Evolutionary conservation across 768 basidiomycete species (phyloP), one percentile per base, ranked within the genome.

Genomic region (Phlebiopsis flavidoalba): DNA sequence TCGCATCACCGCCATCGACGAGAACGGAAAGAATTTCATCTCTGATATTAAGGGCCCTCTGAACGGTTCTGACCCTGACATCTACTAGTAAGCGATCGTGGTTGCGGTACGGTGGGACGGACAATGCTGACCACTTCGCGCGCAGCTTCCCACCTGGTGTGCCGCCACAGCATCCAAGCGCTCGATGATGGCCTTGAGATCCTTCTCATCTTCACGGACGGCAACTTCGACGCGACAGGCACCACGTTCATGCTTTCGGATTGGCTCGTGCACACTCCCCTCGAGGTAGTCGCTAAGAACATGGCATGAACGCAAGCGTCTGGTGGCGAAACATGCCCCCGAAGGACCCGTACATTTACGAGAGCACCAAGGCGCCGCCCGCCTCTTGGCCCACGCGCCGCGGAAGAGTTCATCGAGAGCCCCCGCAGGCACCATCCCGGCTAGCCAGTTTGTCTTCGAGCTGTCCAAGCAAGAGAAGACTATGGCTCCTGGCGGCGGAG

Each of bases 161-260:
- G 36, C 66, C 69, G 3, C n/a, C 67, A 70, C 59, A 66, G 64
- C 47, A 70, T 70, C 35, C 69, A 68, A 52, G 67, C 67, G 26
- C 66, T 70, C 19, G 69, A 62, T 37, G 58, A 67, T n/a, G 67
- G 65, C 15, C 63, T 68, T 31, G 69, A 70, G 58, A 61, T 70
- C 55, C 65, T 69, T 12, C 65, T 69, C 31, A 65, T 69, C 59
- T 69, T 69, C 65, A 64, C 68, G 3, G 66, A 69, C 60, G 68
- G 68, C 58, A 65, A 69, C 68, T 69, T 69, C 62, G 68, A 69
- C 53, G 66, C 65, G n/a, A 48, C 58, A 14, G 68, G 68, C 48
- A 69, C 68, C n/a, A 69, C 68, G 19, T 69, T 69, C 63, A 69
- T 67, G 68, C 62, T 69, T n/a, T 67, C 68, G 1, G 68, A 69